Conservation (phyloP, 1,284 basidiomycete species). For the Blastosporella zonata region DNA sequence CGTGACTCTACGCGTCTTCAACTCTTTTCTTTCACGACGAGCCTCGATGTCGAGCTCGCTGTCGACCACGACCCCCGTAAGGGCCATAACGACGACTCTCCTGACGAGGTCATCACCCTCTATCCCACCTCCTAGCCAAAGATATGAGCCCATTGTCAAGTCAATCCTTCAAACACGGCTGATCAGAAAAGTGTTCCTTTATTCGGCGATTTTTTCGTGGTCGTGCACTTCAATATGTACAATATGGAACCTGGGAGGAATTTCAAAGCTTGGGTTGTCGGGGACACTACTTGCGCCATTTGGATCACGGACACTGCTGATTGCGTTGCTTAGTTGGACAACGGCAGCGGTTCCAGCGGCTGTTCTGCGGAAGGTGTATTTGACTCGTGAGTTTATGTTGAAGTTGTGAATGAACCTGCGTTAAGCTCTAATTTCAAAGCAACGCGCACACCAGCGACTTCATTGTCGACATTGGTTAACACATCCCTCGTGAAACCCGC, state of each 20-base stretch:
- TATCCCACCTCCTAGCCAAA: constrained; percentile 46
- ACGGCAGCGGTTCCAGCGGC: constrained; percentile 45
- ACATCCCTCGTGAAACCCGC: constrained; percentile 44
- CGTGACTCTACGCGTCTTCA: constrained; percentile 14
- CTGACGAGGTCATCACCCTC: constrained; percentile 42
- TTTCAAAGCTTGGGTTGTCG: constrained; percentile 27
- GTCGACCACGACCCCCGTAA: constrained; percentile 24
- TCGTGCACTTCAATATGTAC: constrained; percentile 38
- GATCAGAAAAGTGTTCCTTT: constrained; percentile 47
- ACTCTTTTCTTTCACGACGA: constrained; percentile 10
- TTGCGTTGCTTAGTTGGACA: constrained; percentile 31
- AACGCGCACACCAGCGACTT: constrained; percentile 42
- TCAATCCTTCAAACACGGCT: constrained; percentile 55
- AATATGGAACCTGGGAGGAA: constrained; percentile 35
- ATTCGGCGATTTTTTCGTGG: constrained; percentile 49
- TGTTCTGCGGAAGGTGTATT: constrained; percentile 50
- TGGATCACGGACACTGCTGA: constrained; percentile 33
- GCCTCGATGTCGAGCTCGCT: constrained; percentile 14
- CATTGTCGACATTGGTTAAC: constrained; percentile 48
- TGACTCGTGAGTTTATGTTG: constrained; percentile 44
- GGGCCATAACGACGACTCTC: constrained; percentile 37
- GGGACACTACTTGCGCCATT: constrained; percentile 37
- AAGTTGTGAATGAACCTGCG: not conserved
- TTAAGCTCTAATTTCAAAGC: constrained; percentile 31
- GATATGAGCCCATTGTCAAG: constrained; percentile 61